phyloP scores from a whole-genome alignment of 2,329 filamentous ascomycete genomes.

The Nemania sp. region DNA sequence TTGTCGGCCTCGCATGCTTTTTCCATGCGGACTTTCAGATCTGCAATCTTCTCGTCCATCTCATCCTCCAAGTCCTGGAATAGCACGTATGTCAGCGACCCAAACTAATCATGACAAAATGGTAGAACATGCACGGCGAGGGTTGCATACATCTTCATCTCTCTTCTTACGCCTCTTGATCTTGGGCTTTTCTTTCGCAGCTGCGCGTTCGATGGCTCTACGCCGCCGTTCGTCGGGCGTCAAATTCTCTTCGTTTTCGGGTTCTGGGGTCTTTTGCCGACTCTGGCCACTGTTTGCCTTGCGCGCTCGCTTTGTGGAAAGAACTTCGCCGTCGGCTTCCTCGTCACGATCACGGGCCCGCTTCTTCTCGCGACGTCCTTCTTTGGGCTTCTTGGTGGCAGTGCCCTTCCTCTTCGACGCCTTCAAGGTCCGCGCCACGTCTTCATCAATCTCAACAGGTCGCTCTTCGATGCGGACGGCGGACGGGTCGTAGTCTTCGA shows the following conservation, averaged over 20 bases:
- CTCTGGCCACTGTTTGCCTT: conserved; percentile 43
- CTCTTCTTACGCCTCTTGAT: conserved; percentile 75
- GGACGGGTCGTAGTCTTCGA: conserved; percentile 69
- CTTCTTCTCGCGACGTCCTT: conserved; percentile 72
- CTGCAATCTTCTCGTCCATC: conserved; percentile 86
- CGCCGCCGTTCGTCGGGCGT: conserved; percentile 83
- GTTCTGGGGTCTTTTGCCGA: conserved; percentile 57
- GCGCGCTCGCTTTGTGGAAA: conserved; percentile 53
- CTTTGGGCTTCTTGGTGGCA: conserved; percentile 72
- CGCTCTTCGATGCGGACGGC: conserved; percentile 65
- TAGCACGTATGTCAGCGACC: conserved; percentile 5
- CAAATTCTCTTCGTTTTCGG: conserved; percentile 75
- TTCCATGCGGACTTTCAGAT: conserved; percentile 88
- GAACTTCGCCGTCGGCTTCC: conserved; percentile 48
- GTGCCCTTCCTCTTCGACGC: conserved; percentile 68
- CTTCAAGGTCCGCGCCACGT: conserved; percentile 65
- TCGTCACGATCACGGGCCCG: conserved; percentile 57
- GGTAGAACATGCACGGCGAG: not conserved
- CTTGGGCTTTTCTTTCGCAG: conserved; percentile 83
- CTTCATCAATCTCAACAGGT: conserved; percentile 69
- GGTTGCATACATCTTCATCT: conserved; percentile 75
- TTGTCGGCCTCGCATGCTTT: conserved; percentile 86
- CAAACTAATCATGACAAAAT: not conserved
- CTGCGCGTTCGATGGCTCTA: conserved; percentile 80
- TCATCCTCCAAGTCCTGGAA: conserved; percentile 82